Evolutionary conservation across 345 rosid genomes (phyloP), one percentile per base, ranked within the genome.

Genomic region (Citrus unshiu): DNA sequence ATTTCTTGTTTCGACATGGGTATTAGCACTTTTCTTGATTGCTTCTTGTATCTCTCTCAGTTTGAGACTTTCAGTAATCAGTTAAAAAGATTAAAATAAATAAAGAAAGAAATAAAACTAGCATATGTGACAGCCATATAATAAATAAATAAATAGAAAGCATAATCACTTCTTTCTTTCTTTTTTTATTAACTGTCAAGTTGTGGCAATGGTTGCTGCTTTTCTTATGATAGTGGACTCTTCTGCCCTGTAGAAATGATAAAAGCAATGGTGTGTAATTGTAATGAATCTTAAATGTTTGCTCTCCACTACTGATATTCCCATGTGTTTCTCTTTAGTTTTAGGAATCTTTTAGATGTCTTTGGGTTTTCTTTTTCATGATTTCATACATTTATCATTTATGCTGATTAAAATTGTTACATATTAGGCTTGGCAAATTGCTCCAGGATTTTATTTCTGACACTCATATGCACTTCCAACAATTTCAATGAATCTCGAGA

Each of bases 1-100:
- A 93, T 85, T 93, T 95, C 87, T 87, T 93, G 74, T 89, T 91
- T 82, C 98, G 97, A 46, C 99, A 95, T 35, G 98, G 99, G 96
- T 95, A 87, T 68, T 68, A 72, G 22, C 71, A 58, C 75, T 77
- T 79, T 77, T 77, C 58, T 78, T 76, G 27, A 30, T 24, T 67
- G 39, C 24, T 70, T 22, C 18, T 7, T 7, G 9, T 40, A 61
- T 43, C 69, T 78, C 64, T 32, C 49, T n/a, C 6, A 30, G n/a
- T 61, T 35, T 35, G 7, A 35, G 37, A 35, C 37, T 35, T 43
- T n/a, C 25, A 19, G 39, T 32, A 3, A 34, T 7, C 6, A 19
- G 43, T 34, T 65, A 65, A 34, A 65, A 30, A 65, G 69, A 43
- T 43, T 46, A 12, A 12, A 13, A 32, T 40, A n/a, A 65, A 5